Conservation (phyloP, 1,139 yeast species). For the Debaryomyces udenii region DNA sequence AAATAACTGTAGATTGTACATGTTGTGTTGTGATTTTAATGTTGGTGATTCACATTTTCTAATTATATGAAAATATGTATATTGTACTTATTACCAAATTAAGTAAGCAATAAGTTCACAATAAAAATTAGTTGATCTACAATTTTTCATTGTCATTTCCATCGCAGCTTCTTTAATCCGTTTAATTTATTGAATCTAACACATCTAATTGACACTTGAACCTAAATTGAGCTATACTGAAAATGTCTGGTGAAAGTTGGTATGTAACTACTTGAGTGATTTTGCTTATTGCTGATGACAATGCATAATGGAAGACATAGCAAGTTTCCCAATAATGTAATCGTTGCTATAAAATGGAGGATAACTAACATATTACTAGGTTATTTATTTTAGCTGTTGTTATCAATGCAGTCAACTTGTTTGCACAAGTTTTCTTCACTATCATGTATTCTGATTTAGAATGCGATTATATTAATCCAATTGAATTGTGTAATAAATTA, state of each 20-base stretch:
- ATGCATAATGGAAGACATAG: not conserved
- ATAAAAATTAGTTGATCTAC: conserved; percentile 8
- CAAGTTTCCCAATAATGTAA: not conserved
- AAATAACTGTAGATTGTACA: too few relatives aligned
- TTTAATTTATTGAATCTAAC: conserved; percentile 4
- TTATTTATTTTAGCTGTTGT: conserved; percentile 84
- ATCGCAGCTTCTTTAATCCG: conserved; percentile 2
- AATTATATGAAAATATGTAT: not conserved
- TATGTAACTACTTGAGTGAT: conserved; percentile 20
- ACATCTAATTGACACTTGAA: conserved; percentile 1
- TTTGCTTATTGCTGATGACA: not conserved
- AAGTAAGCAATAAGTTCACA: conserved; percentile 9
- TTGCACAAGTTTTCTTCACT: conserved; percentile 89
- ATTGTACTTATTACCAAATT: conserved; percentile 5
- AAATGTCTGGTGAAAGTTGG: conserved; percentile 37
- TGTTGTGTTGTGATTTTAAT: not conserved
- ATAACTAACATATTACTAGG: conserved; percentile 30
- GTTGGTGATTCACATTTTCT: too few relatives aligned
- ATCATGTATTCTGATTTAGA: conserved; percentile 93
- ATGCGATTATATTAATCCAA: conserved; percentile 94
- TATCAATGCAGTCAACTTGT: conserved; percentile 82
- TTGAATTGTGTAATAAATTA: conserved; percentile 91
- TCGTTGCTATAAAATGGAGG: not conserved
- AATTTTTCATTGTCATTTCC: conserved; percentile 10
- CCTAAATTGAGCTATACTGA: conserved; percentile 6